phyloP scores from a whole-genome alignment of 2,329 filamentous ascomycete species.

The Colletotrichum filicis region DNA sequence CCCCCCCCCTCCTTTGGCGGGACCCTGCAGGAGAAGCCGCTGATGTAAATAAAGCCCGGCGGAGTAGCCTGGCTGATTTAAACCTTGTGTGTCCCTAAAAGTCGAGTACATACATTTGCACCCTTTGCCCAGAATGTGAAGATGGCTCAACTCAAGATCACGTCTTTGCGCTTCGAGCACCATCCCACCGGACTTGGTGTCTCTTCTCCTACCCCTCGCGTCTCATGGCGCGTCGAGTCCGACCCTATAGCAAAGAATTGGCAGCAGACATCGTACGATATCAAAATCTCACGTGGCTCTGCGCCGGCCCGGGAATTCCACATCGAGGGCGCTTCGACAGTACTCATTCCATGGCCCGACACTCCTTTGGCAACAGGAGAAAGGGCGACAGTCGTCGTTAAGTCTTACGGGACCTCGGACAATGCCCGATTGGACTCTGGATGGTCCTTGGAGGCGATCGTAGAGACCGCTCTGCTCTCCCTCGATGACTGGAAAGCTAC shows the following conservation, averaged over 20 bases:
- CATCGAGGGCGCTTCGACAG: constrained; percentile 13
- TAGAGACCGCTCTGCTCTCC: constrained; percentile 17
- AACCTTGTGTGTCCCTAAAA: not conserved
- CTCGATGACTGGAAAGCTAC: constrained; percentile 17
- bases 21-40: not conserved
- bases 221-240: constrained; percentile 33
- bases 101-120: not conserved
- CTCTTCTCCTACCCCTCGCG: constrained; percentile 22
- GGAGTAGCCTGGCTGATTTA: not conserved
- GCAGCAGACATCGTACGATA: constrained; percentile 35
- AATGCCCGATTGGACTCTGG: not conserved
- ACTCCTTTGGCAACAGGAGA: constrained; percentile 42
- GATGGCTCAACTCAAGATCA: constrained; percentile 13
- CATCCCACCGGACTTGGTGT: constrained; percentile 35
- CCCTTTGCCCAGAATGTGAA: not conserved
- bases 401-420: constrained; percentile 38
- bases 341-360: constrained; percentile 34
- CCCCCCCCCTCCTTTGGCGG: no score
- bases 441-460: constrained; percentile 20
- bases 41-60: no score
- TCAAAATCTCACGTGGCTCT: constrained; percentile 30
- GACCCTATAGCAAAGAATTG: constrained; percentile 12
- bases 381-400: constrained; percentile 41
- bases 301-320: not conserved
- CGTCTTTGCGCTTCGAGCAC: constrained; percentile 34